Evolutionary conservation across 192 early-diverging fungal species (phyloP).

Genomic region (Coemansia aciculifera): DNA sequence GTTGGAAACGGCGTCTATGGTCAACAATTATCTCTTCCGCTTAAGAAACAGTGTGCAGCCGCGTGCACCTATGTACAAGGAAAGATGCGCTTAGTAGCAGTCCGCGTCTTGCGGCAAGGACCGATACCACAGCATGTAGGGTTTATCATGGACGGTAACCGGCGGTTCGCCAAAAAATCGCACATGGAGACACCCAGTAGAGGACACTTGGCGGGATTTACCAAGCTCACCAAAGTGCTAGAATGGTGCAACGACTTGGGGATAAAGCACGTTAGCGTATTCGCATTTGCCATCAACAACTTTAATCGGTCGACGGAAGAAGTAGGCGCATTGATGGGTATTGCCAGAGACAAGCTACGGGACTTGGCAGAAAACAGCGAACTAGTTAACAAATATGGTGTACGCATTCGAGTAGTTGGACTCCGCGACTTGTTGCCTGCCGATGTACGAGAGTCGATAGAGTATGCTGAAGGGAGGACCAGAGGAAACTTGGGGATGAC

Average conservation of each 20-base stretch:
- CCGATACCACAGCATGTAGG: constrained; percentile 88
- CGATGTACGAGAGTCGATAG: constrained; percentile 63
- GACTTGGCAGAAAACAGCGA: constrained; percentile 73
- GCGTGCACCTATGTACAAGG: background rate
- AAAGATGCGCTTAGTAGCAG: constrained; percentile 6
- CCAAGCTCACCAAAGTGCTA: constrained; percentile 78
- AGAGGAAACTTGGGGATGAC: constrained; percentile 67
- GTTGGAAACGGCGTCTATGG: constrained; percentile 12
- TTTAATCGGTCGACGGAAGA: constrained; percentile 87
- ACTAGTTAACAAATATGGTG: constrained; percentile 65
- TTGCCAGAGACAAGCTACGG: constrained; percentile 75
- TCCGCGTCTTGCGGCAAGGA: constrained; percentile 61
- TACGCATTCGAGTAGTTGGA: constrained; percentile 82
- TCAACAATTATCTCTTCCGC: background rate
- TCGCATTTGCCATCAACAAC: constrained; percentile 98
- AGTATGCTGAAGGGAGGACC: constrained; percentile 65
- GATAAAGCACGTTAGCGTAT: constrained; percentile 84
- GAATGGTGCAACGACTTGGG: constrained; percentile 88
- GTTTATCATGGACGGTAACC: constrained; percentile 98
- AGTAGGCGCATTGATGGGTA: constrained; percentile 80
- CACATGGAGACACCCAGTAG: constrained; percentile 52
- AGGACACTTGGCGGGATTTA: constrained; percentile 83
- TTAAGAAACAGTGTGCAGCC: constrained; percentile 15
- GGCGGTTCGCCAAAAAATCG: constrained; percentile 78
- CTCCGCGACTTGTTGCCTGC: constrained; percentile 66